Percentiles rank a stretch among this genome's conserved stretches.
Evolutionary conservation across 306 rosid species (phyloP).

Genomic region (Chamaecrista fasciculata): DNA sequence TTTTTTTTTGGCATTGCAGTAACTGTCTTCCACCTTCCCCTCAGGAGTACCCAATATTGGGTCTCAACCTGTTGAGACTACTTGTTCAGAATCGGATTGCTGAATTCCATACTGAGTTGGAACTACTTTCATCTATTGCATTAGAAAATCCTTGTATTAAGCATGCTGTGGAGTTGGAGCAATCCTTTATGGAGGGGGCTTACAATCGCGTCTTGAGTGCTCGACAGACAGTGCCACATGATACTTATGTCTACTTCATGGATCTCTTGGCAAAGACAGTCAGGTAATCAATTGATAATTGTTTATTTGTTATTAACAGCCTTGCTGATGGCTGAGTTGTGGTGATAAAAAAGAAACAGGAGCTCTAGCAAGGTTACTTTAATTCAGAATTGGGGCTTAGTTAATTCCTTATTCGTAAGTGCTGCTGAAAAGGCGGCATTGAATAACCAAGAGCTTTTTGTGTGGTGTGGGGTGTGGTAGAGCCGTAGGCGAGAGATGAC

Average conservation of each 20-base stretch:
- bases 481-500: too few relatives aligned
- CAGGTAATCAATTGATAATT: slow-evolving; percentile 46
- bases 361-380: neutral
- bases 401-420: neutral
- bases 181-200: slow-evolving; percentile 98
- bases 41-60: slow-evolving; percentile 86
- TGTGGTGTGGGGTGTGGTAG: neutral
- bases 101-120: slow-evolving; percentile 94
- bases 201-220: slow-evolving; percentile 94
- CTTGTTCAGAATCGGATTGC: slow-evolving; percentile 97
- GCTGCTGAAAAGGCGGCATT: neutral
- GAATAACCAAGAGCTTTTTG: neutral
- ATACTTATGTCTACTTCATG: slow-evolving; percentile 87
- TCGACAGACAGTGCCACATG: slow-evolving; percentile 85
- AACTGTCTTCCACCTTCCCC: slow-evolving; percentile 71
- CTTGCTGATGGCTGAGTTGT: neutral
- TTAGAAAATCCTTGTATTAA: slow-evolving; percentile 85
- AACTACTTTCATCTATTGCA: slow-evolving; percentile 73
- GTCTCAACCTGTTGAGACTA: slow-evolving; percentile 90
- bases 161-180: slow-evolving; percentile 96
- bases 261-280: slow-evolving; percentile 95
- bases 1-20: slow-evolving; percentile 49
- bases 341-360: neutral
- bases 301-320: neutral
- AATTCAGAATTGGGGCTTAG: neutral